A percentile compares a stretch with the other conserved stretches of the same genome.
These are phyloP conservation scores for Gaeumannomyces sp. DNA, from an alignment of 2,329 filamentous ascomycete species.

Conservation along the genomic window DNA sequence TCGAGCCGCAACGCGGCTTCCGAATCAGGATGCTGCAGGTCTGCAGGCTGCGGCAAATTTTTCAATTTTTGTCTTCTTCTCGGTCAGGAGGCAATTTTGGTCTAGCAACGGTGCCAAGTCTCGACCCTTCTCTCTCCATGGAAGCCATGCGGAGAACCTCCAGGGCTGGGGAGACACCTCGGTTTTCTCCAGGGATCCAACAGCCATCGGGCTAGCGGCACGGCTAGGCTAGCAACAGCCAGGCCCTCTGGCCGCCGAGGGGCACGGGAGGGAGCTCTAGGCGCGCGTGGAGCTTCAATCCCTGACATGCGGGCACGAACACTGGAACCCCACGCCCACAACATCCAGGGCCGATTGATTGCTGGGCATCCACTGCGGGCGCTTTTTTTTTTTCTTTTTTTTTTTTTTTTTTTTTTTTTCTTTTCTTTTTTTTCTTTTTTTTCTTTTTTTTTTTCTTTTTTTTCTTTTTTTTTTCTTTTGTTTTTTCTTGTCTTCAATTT, in stretches of 20 bases:
- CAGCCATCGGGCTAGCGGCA: not conserved
- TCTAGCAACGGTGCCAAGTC: not conserved
- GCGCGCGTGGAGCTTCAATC: not conserved
- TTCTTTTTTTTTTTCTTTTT: not conserved
- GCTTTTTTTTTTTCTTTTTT: not conserved
- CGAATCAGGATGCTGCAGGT: not conserved
- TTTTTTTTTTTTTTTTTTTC: not conserved
- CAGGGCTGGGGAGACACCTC: not conserved
- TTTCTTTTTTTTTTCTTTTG: no score
- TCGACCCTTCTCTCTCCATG: no score
- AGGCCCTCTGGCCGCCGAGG: not conserved
- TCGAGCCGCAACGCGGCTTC: not conserved
- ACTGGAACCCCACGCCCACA: not conserved
- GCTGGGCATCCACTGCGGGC: no score
- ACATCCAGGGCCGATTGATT: no score
- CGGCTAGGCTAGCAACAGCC: no score
- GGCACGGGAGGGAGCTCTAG: not conserved
- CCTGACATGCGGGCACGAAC: not conserved
- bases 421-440: not conserved
- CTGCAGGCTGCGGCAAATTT: constrained; percentile 8
- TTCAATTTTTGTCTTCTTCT: not conserved
- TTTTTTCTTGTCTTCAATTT: no score
- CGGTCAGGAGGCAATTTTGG: constrained; percentile 1
- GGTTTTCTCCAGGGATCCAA: not conserved
- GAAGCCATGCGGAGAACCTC: not conserved